A percentile compares a stretch with the other conserved stretches of the same genome.
phyloP scores from a whole-genome alignment of 1,139 yeast genomes.

The Yamadazyma oceani region DNA sequence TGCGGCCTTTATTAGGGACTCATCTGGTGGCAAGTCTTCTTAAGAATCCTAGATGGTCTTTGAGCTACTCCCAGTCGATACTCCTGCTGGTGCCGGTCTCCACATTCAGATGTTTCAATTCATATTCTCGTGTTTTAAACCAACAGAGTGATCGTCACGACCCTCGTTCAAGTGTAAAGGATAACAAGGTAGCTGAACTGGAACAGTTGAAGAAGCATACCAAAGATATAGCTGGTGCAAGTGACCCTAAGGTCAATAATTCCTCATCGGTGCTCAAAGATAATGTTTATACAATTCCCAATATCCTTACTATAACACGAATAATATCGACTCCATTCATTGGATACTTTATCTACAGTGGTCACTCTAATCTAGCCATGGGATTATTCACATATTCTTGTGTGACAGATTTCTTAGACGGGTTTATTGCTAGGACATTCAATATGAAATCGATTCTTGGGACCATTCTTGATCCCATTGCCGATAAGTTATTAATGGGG shows the following conservation, averaged over 20 bases:
- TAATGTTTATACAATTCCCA: slow-evolving; percentile 79
- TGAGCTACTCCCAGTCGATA: too few species aligned
- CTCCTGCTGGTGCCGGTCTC: too few species aligned
- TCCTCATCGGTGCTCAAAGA: too few species aligned
- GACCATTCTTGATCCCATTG: slow-evolving; percentile 90
- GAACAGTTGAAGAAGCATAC: too few species aligned
- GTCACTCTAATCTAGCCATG: slow-evolving; percentile 63
- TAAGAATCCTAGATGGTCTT: background rate
- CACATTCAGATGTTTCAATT: too few species aligned
- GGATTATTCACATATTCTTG: slow-evolving; percentile 81
- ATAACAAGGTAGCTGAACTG: too few species aligned
- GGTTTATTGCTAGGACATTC: slow-evolving; percentile 80
- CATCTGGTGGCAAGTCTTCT: background rate
- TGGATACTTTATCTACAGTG: slow-evolving; percentile 71
- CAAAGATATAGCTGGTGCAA: too few species aligned
- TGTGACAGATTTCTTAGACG: slow-evolving; percentile 88
- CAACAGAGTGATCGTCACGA: too few species aligned
- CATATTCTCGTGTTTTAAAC: too few species aligned
- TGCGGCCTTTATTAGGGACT: background rate
- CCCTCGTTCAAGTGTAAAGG: too few species aligned
- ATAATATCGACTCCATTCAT: slow-evolving; percentile 77
- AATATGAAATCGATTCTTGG: slow-evolving; percentile 83
- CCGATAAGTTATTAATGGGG: slow-evolving; percentile 90
- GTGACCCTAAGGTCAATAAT: too few species aligned
- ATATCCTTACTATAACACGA: slow-evolving; percentile 76